Base-by-base conservation (phyloP, 352 stramenopile species). In the Globisporangium orthogonon region DNA sequence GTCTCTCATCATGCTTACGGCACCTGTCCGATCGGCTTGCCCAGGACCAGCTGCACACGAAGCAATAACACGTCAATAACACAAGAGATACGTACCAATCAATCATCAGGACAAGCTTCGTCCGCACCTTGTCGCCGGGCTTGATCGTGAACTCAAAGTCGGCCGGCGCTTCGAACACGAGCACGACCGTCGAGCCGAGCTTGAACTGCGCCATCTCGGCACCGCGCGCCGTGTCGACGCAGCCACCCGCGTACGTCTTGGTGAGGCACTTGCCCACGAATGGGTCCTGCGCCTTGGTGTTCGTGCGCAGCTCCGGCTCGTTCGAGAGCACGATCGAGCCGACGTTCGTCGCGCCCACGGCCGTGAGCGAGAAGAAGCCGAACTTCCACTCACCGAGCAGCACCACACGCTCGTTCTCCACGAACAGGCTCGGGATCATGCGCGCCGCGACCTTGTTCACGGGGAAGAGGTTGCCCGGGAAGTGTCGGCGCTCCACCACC, bases 261-360 rank as follows among this genome's bases (percentile, higher is more conserved):
- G 62, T 67, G 52, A 86, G 58, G 49, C 74, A 89, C 53, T 81
- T 65, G 44, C 78, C 78, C 14, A 84, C 68, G 17, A 81, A 60
- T 44, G 47, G 3, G 44, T 90, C 77, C 56, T 92, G 82, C 3
- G 61, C 68, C 50, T 67, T 68, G 33, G 71, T 80, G 53, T 93
- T 93, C 0, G 76, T 83, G 46, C 64, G 64, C 41, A 91, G 78
- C 18, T 87, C 73, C 1, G 79, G 78, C 54, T 95, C 85, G 31
- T 82, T 78, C 30, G 69, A 68, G 15, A 95, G 56, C 11, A 71
- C 70, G 67, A 95, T 94, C 10, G 83, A 94, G n/a, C 86, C 86
- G 6, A 95, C 86, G 50, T 95, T 95, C 11, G 83, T 89, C n/a
- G 86, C 86, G 17, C 86, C 86, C 29, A 95, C 86, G 39, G 84